Evolutionary conservation across 225 moss, liverwort and hornwort genomes (phyloP), one percentile per base, ranked within the genome.

Genomic region (Bryum argenteum): DNA sequence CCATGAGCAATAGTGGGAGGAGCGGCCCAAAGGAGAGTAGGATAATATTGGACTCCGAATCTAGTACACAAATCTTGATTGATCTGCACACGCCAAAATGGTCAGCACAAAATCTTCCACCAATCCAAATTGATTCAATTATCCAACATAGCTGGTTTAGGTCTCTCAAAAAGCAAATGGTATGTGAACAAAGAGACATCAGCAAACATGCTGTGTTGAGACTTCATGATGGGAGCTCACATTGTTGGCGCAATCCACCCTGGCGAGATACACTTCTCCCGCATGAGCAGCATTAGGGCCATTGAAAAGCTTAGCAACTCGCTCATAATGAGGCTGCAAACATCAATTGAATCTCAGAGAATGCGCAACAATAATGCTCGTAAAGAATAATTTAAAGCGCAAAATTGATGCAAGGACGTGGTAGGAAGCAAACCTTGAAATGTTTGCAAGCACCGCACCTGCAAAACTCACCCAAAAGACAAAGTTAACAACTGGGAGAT

Each of bases 1-100:
- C 91, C 93, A 78, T 62, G 75, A 45, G 91, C 90, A 48, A 96
- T 73, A 9, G 68, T 80, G n/a, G 83, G 81, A 11, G 93, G 79
- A 72, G 88, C 72, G 68, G 87, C 96, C 90, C 91, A 96, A 52
- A 93, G 58, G 44, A 96, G 68, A 61, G 93, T 89, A 19, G 96
- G 96, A 75, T 85, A 96, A 71, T 80, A 80, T 11, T 47, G n/a
- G 33, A 96, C 81, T 21, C 59, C 70, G 70, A 93, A 96, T 70
- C 90, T 83, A 28, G 85, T 79, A 75, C 93, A 91, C 21, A 96
- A 60, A 68, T 75, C 84, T 81, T 74, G 83, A 71, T 96, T 93
- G 64, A 82, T 64, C 93, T 96, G 95, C 79, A 73, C 80, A n/a
- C 73, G 77, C 63, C 89, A 80, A 71, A 71, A 38, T 44, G 60